Percentiles rank a stretch among this genome's conserved stretches.
phyloP scores from a whole-genome alignment of 257 asterid species.

The Solanum medicagineum region DNA sequence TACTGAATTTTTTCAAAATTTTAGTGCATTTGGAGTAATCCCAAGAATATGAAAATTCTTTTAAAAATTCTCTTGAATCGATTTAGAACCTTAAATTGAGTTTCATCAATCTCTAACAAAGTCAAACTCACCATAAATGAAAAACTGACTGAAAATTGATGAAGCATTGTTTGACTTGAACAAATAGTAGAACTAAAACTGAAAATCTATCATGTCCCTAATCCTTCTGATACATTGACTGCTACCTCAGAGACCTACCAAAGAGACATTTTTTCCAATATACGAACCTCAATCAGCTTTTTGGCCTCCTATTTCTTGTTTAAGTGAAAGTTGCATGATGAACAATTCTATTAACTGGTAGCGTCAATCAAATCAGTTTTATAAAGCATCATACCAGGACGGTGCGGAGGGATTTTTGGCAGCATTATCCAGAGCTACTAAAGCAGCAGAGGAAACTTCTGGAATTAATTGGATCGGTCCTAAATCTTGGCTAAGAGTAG shows the following conservation, averaged over 20 bases:
- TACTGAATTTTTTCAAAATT: too few species aligned
- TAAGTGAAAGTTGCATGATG: too few species aligned
- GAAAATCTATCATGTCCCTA: neutral
- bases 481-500: neutral
- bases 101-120: too few species aligned
- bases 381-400: too few species aligned
- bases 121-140: too few species aligned
- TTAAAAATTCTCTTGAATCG: too few species aligned
- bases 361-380: too few species aligned
- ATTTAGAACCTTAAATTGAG: too few species aligned
- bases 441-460: neutral
- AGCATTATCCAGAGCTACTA: neutral
- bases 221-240: neutral
- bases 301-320: constrained; percentile 27
- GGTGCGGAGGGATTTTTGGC: too few species aligned
- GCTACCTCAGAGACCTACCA: constrained; percentile 33
- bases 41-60: too few species aligned
- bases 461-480: neutral
- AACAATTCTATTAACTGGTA: too few species aligned
- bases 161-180: neutral
- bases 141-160: neutral
- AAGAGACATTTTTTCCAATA: constrained; percentile 43
- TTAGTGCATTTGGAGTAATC: too few species aligned
- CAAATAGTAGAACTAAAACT: neutral
- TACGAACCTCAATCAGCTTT: constrained; percentile 43